phyloP scores from a whole-genome alignment of 2,329 filamentous ascomycete species.

The Sphaerulina populicola region DNA sequence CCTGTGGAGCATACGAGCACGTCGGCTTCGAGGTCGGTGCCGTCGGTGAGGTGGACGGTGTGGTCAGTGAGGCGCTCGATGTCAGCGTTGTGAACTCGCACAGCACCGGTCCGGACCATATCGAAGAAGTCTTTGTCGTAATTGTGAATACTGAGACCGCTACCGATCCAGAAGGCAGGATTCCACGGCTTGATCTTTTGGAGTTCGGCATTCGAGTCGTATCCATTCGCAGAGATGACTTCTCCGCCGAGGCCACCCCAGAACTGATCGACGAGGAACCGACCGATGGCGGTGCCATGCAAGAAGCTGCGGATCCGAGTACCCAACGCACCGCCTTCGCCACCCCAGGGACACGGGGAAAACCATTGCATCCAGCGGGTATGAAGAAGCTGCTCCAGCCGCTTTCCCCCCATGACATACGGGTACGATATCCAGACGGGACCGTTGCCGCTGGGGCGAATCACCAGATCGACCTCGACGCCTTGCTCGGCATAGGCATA shows the following conservation, averaged over 20 bases:
- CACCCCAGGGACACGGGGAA: constrained; percentile 64
- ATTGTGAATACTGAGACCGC: constrained; percentile 45
- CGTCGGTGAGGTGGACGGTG: constrained; percentile 49
- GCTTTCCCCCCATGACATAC: constrained; percentile 58
- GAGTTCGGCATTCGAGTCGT: constrained; percentile 38
- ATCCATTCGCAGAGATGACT: constrained; percentile 41
- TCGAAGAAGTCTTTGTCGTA: constrained; percentile 51
- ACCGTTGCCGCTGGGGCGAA: constrained; percentile 52
- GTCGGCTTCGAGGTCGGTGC: constrained; percentile 45
- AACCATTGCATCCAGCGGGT: constrained; percentile 65
- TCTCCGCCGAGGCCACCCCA: constrained; percentile 52
- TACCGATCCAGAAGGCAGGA: constrained; percentile 42
- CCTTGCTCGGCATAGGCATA: constrained; percentile 50
- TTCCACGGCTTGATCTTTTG: constrained; percentile 39
- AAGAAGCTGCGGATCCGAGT: constrained; percentile 45
- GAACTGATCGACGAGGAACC: constrained; percentile 48
- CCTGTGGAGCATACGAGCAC: constrained; percentile 51
- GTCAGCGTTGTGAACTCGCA: constrained; percentile 50
- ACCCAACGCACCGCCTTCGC: constrained; percentile 49
- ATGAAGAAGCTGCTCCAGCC: constrained; percentile 58
- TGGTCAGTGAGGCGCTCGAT: constrained; percentile 35
- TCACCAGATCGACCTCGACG: constrained; percentile 48
- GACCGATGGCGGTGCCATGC: constrained; percentile 51
- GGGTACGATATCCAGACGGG: constrained; percentile 53
- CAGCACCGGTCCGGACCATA: constrained; percentile 47